Evolutionary conservation across 1,284 basidiomycete genomes (phyloP).

Genomic region (Leccinum laetum): DNA sequence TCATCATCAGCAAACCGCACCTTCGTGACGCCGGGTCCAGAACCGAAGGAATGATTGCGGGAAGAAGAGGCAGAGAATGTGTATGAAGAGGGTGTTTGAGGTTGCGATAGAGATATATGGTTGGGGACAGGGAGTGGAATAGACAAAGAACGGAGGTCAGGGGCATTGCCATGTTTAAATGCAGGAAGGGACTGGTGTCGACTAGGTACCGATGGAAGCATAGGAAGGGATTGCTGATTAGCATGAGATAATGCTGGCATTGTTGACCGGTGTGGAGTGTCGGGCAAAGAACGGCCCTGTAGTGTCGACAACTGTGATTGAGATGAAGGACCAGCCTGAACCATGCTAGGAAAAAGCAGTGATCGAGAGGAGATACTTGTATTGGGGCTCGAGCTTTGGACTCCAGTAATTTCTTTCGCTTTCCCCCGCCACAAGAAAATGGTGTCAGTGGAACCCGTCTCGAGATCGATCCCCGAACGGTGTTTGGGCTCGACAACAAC

Average conservation of each 20-base stretch:
- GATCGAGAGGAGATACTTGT: constrained; percentile 2
- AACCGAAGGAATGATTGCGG: neutral
- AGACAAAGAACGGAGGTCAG: constrained; percentile 2
- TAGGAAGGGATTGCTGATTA: neutral
- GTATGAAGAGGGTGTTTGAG: constrained; percentile 10
- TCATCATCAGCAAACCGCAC: neutral
- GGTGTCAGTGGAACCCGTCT: constrained; percentile 16
- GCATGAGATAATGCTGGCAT: constrained; percentile 6
- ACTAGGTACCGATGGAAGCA: constrained; percentile 6
- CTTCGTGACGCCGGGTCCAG: neutral
- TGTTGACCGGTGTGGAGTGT: constrained; percentile 12
- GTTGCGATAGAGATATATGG: neutral
- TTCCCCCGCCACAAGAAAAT: constrained; percentile 9
- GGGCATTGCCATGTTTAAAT: constrained; percentile 7
- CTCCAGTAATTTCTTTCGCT: constrained; percentile 3
- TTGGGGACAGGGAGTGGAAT: neutral
- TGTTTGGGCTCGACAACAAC: constrained; percentile 17
- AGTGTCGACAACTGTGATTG: constrained; percentile 2
- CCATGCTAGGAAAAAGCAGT: constrained; percentile 8
- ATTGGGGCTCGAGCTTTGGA: neutral
- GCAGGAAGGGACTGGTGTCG: constrained; percentile 29
- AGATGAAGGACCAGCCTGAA: constrained; percentile 10
- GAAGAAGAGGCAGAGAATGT: constrained; percentile 2
- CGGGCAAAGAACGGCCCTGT: neutral
- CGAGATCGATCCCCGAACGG: constrained; percentile 14